Evolutionary conservation across 768 basidiomycete genomes (phyloP), one percentile per base, ranked within the genome.

Genomic region (Boletus speciosus): DNA sequence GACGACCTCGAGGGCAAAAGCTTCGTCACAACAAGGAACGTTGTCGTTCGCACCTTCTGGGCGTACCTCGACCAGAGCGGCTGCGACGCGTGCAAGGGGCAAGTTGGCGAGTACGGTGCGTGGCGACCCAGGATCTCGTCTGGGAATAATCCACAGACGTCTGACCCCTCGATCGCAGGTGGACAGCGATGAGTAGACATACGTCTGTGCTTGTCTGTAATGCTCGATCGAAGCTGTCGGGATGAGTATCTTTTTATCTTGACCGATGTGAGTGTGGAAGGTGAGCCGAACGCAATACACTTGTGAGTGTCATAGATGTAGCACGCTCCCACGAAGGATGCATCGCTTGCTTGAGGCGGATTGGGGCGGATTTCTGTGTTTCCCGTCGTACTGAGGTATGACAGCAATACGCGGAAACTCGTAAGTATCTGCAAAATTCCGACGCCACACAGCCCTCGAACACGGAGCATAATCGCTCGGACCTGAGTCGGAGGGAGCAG

Each of bases 41-140:
- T 67, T 90, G 50, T 80, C 71, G 35, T 90, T 90, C 57, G 80
- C 83, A 0, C 83, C 88, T 10, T 75, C 78, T 31, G 79, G 80
- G 7, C 73, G 84, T 8, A 68, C 61, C 34, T 79, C 83, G 15
- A 81, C 83, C 1, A 71, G 89, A 49, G 78, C 86, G 0, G 89
- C 90, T 14, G 89, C 90, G 7, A 76, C 82, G 16, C 83, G 76
- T 61, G 86, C 90, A 10, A 81, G 76, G 61, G 79, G 80, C 40
- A 88, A 73, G 70, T 80, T 87, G 70, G 78, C 81, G 4, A 72
- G 62, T 36, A 66, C 67, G 50, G 78, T 80, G 47, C 55, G 76
- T 70, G 48, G 44, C 29, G 12, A 15, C 23, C 12, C 12, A 7
- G 12, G 39, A 35, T 27, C n/a, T 38, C 11, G 8, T 44, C 3